Percentiles rank a stretch among this genome's conserved stretches.
These are phyloP conservation scores for Saccharomyces hybrid DNA, from an alignment of 1,139 yeast species.

Conservation along the genomic window DNA sequence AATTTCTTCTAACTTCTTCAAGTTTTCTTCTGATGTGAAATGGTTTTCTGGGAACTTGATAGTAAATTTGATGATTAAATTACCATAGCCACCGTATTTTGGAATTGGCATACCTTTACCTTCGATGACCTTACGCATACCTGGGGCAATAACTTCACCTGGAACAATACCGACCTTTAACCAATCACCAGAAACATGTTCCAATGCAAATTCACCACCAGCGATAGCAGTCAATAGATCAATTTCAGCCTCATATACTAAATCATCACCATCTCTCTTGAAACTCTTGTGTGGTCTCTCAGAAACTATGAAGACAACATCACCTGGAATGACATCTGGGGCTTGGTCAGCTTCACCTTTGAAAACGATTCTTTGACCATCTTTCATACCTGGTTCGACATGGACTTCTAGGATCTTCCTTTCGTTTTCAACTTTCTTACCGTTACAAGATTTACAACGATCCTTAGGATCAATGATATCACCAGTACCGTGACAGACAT, in stretches of 20 bases:
- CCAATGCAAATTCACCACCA: constrained; percentile 84
- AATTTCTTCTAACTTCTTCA: constrained; percentile 54
- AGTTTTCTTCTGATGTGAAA: constrained; percentile 58
- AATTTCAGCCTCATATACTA: constrained; percentile 76
- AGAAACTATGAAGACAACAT: constrained; percentile 83
- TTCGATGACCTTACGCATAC: constrained; percentile 69
- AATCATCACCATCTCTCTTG: constrained; percentile 58
- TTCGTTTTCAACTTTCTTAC: constrained; percentile 81
- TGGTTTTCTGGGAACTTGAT: constrained; percentile 63
- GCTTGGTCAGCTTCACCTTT: constrained; percentile 97
- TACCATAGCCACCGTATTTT: constrained; percentile 70
- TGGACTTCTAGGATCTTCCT: constrained; percentile 92
- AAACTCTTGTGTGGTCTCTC: constrained; percentile 51
- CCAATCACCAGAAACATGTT: constrained; percentile 85
- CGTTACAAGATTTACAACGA: constrained; percentile 79
- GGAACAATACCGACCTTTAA: constrained; percentile 75
- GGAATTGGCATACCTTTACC: constrained; percentile 94
- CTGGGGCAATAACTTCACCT: constrained; percentile 91
- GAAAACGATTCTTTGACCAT: constrained; percentile 87
- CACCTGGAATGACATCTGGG: constrained; percentile 93
- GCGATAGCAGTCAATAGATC: constrained; percentile 92
- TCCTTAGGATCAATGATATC: constrained; percentile 82
- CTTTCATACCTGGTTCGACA: constrained; percentile 94
- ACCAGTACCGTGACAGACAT: constrained; percentile 87
- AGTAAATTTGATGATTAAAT: constrained; percentile 60